Conservation (phyloP, 2,329 filamentous ascomycete species). For the Tolypocladium tundrense region DNA sequence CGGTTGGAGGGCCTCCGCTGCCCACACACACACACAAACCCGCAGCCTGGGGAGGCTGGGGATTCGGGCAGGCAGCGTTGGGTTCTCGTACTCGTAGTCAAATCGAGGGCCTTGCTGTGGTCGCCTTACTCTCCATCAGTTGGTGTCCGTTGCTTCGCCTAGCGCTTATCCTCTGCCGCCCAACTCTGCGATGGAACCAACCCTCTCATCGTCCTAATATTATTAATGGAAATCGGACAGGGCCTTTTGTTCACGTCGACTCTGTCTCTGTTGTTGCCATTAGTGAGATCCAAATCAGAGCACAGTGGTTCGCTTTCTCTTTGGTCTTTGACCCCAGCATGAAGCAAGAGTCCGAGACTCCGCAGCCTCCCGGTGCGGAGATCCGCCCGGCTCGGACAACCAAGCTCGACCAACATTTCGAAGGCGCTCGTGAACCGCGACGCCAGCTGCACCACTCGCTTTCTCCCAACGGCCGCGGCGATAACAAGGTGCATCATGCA, state of each 20-base stretch:
- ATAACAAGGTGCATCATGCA: slow-evolving; percentile 1
- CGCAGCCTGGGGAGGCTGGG: neutral
- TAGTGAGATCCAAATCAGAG: neutral
- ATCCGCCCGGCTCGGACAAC: neutral
- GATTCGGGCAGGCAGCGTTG: neutral
- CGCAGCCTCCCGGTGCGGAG: neutral
- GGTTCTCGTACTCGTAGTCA: neutral
- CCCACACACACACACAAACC: neutral
- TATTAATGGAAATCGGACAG: neutral
- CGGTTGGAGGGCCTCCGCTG: neutral
- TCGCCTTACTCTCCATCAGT: neutral
- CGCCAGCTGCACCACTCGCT: neutral
- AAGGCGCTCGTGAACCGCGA: neutral
- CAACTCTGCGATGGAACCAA: neutral
- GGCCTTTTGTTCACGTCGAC: neutral
- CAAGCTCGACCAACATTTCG: neutral
- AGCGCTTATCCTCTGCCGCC: neutral
- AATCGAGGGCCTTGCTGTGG: too few species aligned
- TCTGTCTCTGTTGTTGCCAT: neutral
- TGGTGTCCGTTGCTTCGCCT: neutral
- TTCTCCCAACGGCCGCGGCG: neutral
- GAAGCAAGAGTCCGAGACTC: neutral
- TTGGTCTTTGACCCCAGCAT: neutral
- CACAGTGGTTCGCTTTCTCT: neutral
- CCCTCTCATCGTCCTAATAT: neutral